Evolutionary conservation across 2,329 filamentous ascomycete genomes (phyloP).

Genomic region (Talaromyces sp.): DNA sequence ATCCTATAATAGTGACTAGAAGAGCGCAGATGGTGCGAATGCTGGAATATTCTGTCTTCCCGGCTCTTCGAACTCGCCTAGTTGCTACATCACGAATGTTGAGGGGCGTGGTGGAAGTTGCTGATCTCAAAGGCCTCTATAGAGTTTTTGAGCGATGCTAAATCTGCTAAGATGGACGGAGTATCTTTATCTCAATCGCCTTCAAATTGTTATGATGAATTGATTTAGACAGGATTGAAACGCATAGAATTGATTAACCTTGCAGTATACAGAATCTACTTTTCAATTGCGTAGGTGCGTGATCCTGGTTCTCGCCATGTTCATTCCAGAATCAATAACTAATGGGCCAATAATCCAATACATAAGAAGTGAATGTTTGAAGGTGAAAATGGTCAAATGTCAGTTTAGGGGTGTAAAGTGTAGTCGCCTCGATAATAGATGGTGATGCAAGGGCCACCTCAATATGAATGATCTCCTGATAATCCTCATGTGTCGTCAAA

Average conservation of each 20-base stretch:
- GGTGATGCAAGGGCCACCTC: no score
- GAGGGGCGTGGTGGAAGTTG: constrained; percentile 79
- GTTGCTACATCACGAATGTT: constrained; percentile 80
- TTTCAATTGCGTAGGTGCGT: no score
- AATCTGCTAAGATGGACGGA: not conserved
- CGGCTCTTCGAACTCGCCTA: constrained; percentile 79
- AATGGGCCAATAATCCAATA: not conserved
- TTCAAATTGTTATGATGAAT: no score
- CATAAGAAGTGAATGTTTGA: not conserved
- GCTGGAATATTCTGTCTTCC: constrained; percentile 86
- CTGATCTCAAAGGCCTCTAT: constrained; percentile 90
- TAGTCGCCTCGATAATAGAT: no score
- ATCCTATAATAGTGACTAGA: constrained; percentile 52
- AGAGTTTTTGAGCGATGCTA: constrained; percentile 92
- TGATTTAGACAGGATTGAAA: no score
- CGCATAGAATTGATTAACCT: no score
- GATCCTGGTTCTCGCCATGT: not conserved
- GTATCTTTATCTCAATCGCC: no score
- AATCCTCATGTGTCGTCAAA: not conserved
- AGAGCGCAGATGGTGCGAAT: constrained; percentile 71
- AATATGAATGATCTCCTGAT: not conserved
- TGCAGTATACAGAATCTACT: no score
- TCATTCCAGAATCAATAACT: not conserved
- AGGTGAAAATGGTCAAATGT: not conserved
- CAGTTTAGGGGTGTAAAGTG: not conserved